Conservation (phyloP, 2,329 filamentous ascomycete genomes). For the Trichoderma polysporum region DNA sequence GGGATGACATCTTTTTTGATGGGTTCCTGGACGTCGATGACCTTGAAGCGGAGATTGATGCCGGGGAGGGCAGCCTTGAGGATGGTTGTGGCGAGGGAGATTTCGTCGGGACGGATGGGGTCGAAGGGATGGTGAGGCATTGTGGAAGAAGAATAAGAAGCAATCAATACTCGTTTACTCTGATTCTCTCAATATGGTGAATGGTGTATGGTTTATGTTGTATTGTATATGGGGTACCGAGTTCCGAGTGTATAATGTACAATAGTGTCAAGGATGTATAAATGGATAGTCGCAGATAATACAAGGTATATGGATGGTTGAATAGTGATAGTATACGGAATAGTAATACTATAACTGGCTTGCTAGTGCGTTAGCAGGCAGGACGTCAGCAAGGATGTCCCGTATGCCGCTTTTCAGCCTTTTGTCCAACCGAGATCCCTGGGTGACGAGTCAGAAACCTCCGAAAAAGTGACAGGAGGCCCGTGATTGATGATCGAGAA, state of each 20-base stretch:
- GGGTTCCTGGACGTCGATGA: constrained; percentile 63
- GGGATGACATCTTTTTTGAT: constrained; percentile 57
- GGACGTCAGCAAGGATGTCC: not conserved
- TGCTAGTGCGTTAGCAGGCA: not conserved
- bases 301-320: too few relatives aligned
- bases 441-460: not conserved
- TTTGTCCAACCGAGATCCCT: not conserved
- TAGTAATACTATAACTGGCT: not conserved
- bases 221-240: too few relatives aligned
- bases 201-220: not conserved
- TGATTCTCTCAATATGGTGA: not conserved
- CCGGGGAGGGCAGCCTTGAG: constrained; percentile 33
- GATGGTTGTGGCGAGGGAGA: constrained; percentile 46
- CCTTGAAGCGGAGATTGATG: constrained; percentile 47
- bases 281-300: too few relatives aligned
- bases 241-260: too few relatives aligned
- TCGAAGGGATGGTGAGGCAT: constrained; percentile 1
- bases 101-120: constrained; percentile 53
- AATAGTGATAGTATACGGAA: not conserved
- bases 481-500: not conserved
- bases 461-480: not conserved
- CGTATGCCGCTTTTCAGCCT: not conserved
- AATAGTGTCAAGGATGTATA: too few relatives aligned
- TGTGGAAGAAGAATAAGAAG: too few relatives aligned
- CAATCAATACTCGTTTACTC: not conserved